phyloP scores from a whole-genome alignment of 2,329 filamentous ascomycete genomes.

The Atkinsonella texensis region DNA sequence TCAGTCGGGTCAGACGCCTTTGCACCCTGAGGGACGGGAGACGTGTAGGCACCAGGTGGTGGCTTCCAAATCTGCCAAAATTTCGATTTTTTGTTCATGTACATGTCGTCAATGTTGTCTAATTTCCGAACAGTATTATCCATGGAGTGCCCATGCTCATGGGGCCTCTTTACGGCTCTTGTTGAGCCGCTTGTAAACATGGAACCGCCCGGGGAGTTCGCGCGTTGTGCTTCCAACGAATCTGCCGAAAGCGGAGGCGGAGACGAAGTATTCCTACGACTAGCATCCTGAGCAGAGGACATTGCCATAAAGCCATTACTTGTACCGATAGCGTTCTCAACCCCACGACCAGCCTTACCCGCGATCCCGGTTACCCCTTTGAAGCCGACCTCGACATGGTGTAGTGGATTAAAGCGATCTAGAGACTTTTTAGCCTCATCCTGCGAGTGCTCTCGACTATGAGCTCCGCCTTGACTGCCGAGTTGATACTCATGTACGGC shows the following conservation, averaged over 20 bases:
- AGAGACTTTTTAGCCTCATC: slow-evolving; percentile 5
- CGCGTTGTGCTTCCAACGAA: slow-evolving; percentile 22
- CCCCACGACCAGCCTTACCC: slow-evolving; percentile 32
- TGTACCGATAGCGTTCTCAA: slow-evolving; percentile 40
- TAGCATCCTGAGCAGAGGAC: slow-evolving; percentile 11
- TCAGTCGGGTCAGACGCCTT: slow-evolving; percentile 26
- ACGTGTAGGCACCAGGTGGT: slow-evolving; percentile 47
- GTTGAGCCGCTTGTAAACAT: slow-evolving; percentile 28
- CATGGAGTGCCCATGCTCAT: background rate
- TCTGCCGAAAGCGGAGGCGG: slow-evolving; percentile 13
- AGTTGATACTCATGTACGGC: slow-evolving; percentile 28
- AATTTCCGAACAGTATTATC: slow-evolving; percentile 43
- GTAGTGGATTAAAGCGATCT: slow-evolving; percentile 21
- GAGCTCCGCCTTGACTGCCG: slow-evolving; percentile 4
- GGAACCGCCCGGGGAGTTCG: slow-evolving; percentile 25
- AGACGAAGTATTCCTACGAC: slow-evolving; percentile 9
- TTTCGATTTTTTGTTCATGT: slow-evolving; percentile 29
- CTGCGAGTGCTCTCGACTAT: background rate
- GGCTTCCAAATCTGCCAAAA: slow-evolving; percentile 58
- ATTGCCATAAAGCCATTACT: slow-evolving; percentile 40
- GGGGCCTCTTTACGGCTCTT: slow-evolving; percentile 8
- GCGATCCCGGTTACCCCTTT: slow-evolving; percentile 30
- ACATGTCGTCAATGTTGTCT: slow-evolving; percentile 36
- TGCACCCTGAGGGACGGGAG: slow-evolving; percentile 46
- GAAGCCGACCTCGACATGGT: slow-evolving; percentile 39